A percentile compares a stretch with the other conserved stretches of the same genome.
Conservation (phyloP, 257 asterid genomes). For the Thymus mandschuricus region DNA sequence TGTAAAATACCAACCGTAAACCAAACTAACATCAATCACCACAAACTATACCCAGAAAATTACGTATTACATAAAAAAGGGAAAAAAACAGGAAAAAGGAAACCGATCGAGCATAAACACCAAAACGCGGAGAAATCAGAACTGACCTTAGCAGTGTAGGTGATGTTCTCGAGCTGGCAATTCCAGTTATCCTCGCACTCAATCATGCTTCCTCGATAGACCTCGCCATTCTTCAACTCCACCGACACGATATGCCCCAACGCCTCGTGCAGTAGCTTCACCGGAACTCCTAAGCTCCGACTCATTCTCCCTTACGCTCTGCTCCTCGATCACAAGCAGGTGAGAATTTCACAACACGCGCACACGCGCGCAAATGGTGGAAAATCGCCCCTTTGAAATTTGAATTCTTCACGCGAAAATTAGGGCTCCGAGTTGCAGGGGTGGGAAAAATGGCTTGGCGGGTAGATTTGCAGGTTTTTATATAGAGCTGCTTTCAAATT, state of each 20-base stretch:
- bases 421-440: constrained; percentile 32
- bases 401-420: constrained; percentile 18
- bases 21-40: background rate
- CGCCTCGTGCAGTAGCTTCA: constrained; percentile 98
- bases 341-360: background rate
- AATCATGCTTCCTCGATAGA: constrained; percentile 89
- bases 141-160: constrained; percentile 57
- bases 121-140: background rate
- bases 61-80: background rate
- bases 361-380: background rate
- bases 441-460: constrained; percentile 11
- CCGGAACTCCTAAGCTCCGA: constrained; percentile 92
- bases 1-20: constrained; percentile 5
- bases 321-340: background rate
- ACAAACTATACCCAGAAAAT: background rate
- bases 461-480: constrained; percentile 2
- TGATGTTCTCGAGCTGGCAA: constrained; percentile 62
- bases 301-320: constrained; percentile 50
- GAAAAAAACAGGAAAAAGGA: background rate
- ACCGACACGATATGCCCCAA: constrained; percentile 91
- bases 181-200: constrained; percentile 74
- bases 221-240: constrained; percentile 93
- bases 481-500: background rate
- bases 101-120: constrained; percentile 2
- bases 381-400: background rate